These are phyloP conservation scores for Fusarium duplospermum DNA, from an alignment of 2,329 filamentous ascomycete genomes.

Conservation along the genomic window DNA sequence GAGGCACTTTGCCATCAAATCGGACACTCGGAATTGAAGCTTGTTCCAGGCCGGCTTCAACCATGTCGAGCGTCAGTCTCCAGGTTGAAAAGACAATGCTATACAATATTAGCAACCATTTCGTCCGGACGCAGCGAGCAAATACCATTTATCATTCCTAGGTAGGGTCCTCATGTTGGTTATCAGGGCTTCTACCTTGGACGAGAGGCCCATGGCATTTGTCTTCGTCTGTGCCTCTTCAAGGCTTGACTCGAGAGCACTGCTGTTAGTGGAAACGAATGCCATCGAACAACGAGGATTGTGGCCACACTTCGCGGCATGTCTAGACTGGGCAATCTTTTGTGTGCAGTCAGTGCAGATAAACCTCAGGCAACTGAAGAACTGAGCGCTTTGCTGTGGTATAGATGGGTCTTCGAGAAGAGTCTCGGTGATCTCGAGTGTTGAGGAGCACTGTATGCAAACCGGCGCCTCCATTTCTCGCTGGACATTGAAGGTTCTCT, in stretches of 20 bases:
- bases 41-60: slow-evolving; percentile 54
- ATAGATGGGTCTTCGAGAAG: slow-evolving; percentile 30
- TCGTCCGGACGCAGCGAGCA: too few species aligned
- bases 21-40: slow-evolving; percentile 51
- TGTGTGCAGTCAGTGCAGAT: slow-evolving; percentile 47
- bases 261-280: slow-evolving; percentile 38
- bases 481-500: slow-evolving; percentile 50
- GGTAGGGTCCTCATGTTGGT: slow-evolving; percentile 46
- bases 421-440: slow-evolving; percentile 37
- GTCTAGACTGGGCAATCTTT: neutral
- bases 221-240: neutral
- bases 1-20: slow-evolving; percentile 60
- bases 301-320: slow-evolving; percentile 39
- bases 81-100: slow-evolving; percentile 65
- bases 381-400: slow-evolving; percentile 19
- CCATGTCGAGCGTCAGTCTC: slow-evolving; percentile 60
- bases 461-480: slow-evolving; percentile 40
- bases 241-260: slow-evolving; percentile 36
- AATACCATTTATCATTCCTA: slow-evolving; percentile 49
- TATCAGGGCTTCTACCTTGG: slow-evolving; percentile 51
- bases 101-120: too few species aligned
- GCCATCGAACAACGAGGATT: slow-evolving; percentile 36
- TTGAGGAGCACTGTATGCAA: slow-evolving; percentile 47
- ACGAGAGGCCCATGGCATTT: slow-evolving; percentile 27
- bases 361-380: slow-evolving; percentile 50